Conservation (phyloP, 2,329 filamentous ascomycete genomes). For the Verruconis gallopava region DNA sequence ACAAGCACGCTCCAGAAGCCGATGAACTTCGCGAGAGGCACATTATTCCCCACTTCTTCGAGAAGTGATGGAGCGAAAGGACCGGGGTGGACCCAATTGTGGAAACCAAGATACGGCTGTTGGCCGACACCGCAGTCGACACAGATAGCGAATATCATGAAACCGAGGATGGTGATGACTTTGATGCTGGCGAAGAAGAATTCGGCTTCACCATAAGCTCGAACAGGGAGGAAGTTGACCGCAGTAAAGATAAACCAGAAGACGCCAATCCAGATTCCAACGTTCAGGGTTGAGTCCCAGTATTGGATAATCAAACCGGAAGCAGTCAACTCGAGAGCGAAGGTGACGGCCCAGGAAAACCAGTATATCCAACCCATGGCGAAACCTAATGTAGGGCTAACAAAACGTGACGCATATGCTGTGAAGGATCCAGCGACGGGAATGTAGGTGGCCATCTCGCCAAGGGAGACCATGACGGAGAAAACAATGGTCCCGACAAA, state of each 20-base stretch:
- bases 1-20: conserved; percentile 29
- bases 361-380: conserved; percentile 9
- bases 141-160: conserved; percentile 9
- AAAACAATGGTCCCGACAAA: conserved; percentile 8
- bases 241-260: conserved; percentile 8
- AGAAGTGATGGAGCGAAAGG: conserved; percentile 16
- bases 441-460: conserved; percentile 10
- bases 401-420: conserved; percentile 9
- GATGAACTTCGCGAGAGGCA: conserved; percentile 26
- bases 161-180: conserved; percentile 6
- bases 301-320: background rate
- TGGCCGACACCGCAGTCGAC: conserved; percentile 41
- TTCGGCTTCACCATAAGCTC: conserved; percentile 7
- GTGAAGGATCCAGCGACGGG: conserved; percentile 8
- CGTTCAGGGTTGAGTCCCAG: background rate
- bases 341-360: conserved; percentile 4
- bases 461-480: conserved; percentile 9
- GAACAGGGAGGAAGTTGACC: conserved; percentile 3
- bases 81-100: conserved; percentile 41
- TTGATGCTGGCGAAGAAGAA: conserved; percentile 27
- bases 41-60: conserved; percentile 23
- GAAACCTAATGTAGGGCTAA: conserved; percentile 24
- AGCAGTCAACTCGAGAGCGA: background rate
- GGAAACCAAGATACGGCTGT: conserved; percentile 10
- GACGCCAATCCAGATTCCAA: conserved; percentile 6